A percentile compares a stretch with the other conserved stretches of the same genome.
Conservation (phyloP, 768 basidiomycete genomes). For the Thelephora aurantiotincta region DNA sequence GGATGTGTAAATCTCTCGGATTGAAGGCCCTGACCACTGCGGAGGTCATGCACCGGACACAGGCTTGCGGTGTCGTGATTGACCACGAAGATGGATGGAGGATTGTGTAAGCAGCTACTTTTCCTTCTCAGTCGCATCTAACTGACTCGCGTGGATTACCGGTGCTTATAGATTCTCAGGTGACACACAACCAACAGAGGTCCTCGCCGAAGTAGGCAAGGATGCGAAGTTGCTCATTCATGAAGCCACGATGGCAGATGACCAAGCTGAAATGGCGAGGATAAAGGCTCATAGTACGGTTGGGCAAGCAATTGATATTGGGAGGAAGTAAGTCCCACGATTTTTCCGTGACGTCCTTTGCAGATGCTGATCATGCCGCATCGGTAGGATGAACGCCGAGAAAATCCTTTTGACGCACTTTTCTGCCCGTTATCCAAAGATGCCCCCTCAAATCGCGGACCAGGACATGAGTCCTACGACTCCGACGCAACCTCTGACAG, state of each 20-base stretch:
- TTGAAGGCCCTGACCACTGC: conserved; percentile 51
- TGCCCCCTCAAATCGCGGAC: conserved; percentile 37
- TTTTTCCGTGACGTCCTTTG: neutral
- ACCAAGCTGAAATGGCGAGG: conserved; percentile 56
- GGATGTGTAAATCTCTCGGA: conserved; percentile 39
- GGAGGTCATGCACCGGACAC: conserved; percentile 57
- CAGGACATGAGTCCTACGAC: neutral
- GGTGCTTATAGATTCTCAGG: conserved; percentile 71
- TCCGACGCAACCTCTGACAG: neutral
- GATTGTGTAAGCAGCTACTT: conserved; percentile 38
- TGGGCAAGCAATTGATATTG: conserved; percentile 75
- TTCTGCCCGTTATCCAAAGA: conserved; percentile 84
- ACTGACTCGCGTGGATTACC: neutral
- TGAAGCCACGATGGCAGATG: conserved; percentile 87
- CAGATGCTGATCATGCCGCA: conserved; percentile 1
- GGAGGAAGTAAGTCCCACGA: conserved; percentile 35
- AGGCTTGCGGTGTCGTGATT: conserved; percentile 60
- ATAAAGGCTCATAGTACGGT: conserved; percentile 83
- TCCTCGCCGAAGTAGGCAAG: conserved; percentile 48
- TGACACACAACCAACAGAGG: conserved; percentile 70
- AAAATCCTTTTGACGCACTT: conserved; percentile 91
- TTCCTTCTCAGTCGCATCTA: neutral
- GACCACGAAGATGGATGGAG: conserved; percentile 64
- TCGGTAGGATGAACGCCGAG: conserved; percentile 64
- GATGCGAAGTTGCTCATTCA: conserved; percentile 78